These are phyloP conservation scores for Lenzites betulinus DNA, from an alignment of 768 basidiomycete species.

Conservation along the genomic window DNA sequence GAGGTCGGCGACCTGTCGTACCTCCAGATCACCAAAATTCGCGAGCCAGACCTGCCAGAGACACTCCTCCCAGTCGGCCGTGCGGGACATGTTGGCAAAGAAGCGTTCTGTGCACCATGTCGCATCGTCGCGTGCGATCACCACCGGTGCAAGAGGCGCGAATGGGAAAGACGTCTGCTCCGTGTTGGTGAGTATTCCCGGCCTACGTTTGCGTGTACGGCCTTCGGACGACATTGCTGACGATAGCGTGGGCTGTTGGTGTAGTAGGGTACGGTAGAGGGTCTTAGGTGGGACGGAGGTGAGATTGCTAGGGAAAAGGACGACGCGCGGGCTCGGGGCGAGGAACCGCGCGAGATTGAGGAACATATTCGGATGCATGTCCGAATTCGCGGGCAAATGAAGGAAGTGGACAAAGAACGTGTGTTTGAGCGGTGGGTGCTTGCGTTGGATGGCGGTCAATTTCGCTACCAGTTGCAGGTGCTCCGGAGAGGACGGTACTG, in stretches of 20 bases:
- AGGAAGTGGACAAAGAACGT: conserved; percentile 50
- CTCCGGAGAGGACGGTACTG: conserved; percentile 30
- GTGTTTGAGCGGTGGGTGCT: conserved; percentile 14
- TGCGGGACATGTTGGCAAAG: conserved; percentile 46
- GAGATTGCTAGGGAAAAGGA: conserved; percentile 54
- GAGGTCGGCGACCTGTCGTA: conserved; percentile 21
- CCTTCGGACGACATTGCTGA: neutral
- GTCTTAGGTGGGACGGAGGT: conserved; percentile 31
- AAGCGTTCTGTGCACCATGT: conserved; percentile 66
- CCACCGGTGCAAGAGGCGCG: conserved; percentile 45
- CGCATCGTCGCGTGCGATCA: conserved; percentile 45
- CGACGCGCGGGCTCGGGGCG: conserved; percentile 46
- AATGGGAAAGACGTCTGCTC: conserved; percentile 42
- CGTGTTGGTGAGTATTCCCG: conserved; percentile 33
- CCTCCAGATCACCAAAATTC: conserved; percentile 44
- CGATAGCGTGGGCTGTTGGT: conserved; percentile 17
- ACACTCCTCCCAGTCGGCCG: conserved; percentile 63
- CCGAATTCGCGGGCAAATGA: conserved; percentile 37
- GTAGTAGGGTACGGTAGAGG: conserved; percentile 27
- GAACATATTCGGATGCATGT: conserved; percentile 50
- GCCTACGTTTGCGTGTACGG: conserved; percentile 14
- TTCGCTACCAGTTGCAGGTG: conserved; percentile 24
- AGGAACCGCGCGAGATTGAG: conserved; percentile 67
- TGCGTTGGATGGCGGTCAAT: conserved; percentile 21
- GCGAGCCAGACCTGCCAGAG: conserved; percentile 66